Percentiles rank a stretch among this genome's conserved stretches.
Evolutionary conservation across 768 basidiomycete genomes (phyloP).

Genomic region (Baorangia bicolor): DNA sequence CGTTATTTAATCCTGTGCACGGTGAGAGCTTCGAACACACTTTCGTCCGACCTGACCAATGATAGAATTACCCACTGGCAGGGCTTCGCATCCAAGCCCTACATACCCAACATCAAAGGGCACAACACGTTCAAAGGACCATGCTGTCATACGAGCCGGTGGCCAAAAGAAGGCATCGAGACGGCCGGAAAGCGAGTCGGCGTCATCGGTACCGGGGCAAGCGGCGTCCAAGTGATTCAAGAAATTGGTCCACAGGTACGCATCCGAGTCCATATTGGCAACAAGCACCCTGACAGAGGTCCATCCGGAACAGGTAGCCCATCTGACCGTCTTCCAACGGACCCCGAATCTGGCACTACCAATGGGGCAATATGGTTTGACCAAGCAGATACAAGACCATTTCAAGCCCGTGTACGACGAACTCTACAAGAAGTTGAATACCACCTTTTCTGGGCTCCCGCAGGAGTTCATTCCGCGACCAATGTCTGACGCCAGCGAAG

Average conservation of each 20-base stretch:
- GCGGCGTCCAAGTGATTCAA: constrained; percentile 13
- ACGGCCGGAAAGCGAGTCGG: constrained; percentile 10
- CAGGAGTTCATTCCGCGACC: background rate
- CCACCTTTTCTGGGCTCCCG: background rate
- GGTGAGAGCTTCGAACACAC: background rate
- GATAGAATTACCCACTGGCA: background rate
- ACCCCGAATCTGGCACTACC: constrained; percentile 16
- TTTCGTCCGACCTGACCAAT: background rate
- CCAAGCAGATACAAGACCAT: constrained; percentile 3
- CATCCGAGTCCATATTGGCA: no score
- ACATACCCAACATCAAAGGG: constrained; percentile 15
- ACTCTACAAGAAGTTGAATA: background rate
- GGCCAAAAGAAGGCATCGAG: constrained; percentile 14
- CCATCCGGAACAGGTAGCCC: no score
- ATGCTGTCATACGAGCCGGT: constrained; percentile 5
- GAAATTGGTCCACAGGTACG: constrained; percentile 14
- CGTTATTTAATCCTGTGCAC: constrained; percentile 9
- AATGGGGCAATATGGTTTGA: constrained; percentile 4
- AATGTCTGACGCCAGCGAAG: constrained; percentile 1
- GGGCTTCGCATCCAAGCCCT: constrained; percentile 9
- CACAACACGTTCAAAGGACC: constrained; percentile 8
- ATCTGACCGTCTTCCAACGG: constrained; percentile 17
- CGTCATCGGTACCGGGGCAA: constrained; percentile 14
- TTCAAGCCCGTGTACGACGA: constrained; percentile 14
- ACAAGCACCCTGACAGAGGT: no score